Percentiles rank a stretch among this genome's conserved stretches.
Evolutionary conservation across 2,329 filamentous ascomycete genomes (phyloP).

Genomic region (Cladophialophora chaetospira): DNA sequence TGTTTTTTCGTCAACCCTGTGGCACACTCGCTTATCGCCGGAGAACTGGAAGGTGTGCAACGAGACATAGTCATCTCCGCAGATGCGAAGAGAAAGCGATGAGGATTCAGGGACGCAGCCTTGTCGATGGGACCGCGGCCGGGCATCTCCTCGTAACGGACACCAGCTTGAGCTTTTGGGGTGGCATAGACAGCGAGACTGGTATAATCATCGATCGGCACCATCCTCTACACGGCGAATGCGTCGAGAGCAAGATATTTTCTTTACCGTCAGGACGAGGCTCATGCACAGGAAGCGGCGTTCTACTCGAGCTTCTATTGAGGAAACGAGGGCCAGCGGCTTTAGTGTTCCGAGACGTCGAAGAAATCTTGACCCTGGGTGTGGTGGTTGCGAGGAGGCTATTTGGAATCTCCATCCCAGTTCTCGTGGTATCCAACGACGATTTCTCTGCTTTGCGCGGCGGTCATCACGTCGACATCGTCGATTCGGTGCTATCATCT

Average conservation of each 20-base stretch:
- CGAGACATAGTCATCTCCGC: too few relatives aligned
- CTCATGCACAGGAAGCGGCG: conserved; percentile 50
- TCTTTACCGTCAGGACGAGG: conserved; percentile 51
- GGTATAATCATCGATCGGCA: conserved; percentile 49
- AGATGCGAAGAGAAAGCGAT: neutral
- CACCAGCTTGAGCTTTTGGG: conserved; percentile 49
- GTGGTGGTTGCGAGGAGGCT: conserved; percentile 48
- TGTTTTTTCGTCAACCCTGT: too few relatives aligned
- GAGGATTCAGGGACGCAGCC: conserved; percentile 1
- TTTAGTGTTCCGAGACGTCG: conserved; percentile 45
- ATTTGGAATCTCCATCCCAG: conserved; percentile 45
- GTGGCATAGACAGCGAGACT: conserved; percentile 45
- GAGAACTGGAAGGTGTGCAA: too few relatives aligned
- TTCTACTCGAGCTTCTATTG: conserved; percentile 50
- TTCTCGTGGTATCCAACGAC: conserved; percentile 36
- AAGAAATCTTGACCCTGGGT: conserved; percentile 51
- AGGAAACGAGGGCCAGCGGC: conserved; percentile 43
- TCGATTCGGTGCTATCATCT: neutral
- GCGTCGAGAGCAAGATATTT: conserved; percentile 40
- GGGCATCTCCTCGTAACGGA: conserved; percentile 37
- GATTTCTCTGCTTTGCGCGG: conserved; percentile 25
- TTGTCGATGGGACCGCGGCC: conserved; percentile 25
- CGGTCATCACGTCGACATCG: neutral
- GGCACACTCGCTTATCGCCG: too few relatives aligned
- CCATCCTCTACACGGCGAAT: conserved; percentile 43